phyloP scores from a whole-genome alignment of 2,329 filamentous ascomycete genomes.

The Pleurostoma richardsiae region DNA sequence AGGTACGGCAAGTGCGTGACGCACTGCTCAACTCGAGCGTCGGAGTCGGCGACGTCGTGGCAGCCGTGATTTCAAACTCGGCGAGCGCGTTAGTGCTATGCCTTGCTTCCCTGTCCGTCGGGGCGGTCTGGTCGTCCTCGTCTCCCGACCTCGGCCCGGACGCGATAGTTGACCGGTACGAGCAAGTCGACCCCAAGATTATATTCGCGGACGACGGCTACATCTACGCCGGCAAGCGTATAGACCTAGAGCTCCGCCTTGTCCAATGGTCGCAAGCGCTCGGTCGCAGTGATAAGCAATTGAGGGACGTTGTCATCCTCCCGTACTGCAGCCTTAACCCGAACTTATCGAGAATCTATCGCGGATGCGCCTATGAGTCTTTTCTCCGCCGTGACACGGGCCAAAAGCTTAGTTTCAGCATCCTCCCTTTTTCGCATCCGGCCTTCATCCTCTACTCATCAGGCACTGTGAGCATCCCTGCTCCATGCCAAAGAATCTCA shows the following conservation, averaged over 20 bases:
- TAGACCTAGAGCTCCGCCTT: neutral
- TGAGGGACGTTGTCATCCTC: conserved; percentile 4
- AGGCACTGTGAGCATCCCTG: conserved; percentile 1
- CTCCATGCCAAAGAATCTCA: neutral
- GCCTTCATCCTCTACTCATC: conserved; percentile 6
- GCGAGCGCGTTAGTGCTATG: conserved; percentile 6
- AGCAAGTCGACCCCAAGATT: conserved; percentile 7
- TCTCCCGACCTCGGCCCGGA: conserved; percentile 9
- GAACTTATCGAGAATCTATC: neutral
- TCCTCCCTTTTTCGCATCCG: conserved; percentile 4
- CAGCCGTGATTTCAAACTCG: conserved; percentile 8
- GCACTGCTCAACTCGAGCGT: neutral
- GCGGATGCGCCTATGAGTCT: neutral
- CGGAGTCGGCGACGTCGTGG: conserved; percentile 2
- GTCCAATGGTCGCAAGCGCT: conserved; percentile 2
- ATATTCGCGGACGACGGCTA: conserved; percentile 6
- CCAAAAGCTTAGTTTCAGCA: neutral
- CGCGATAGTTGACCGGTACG: conserved; percentile 7
- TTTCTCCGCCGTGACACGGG: conserved; percentile 1
- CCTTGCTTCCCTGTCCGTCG: conserved; percentile 6
- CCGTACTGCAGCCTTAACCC: neutral
- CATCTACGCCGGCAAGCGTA: conserved; percentile 5
- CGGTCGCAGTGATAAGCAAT: neutral
- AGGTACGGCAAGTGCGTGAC: neutral
- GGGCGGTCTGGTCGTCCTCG: conserved; percentile 8